Evolutionary conservation across 495 filamentous ascomycete genomes (phyloP), one percentile per base, ranked within the genome.

Genomic region (Staphylotrichum tortipilum): DNA sequence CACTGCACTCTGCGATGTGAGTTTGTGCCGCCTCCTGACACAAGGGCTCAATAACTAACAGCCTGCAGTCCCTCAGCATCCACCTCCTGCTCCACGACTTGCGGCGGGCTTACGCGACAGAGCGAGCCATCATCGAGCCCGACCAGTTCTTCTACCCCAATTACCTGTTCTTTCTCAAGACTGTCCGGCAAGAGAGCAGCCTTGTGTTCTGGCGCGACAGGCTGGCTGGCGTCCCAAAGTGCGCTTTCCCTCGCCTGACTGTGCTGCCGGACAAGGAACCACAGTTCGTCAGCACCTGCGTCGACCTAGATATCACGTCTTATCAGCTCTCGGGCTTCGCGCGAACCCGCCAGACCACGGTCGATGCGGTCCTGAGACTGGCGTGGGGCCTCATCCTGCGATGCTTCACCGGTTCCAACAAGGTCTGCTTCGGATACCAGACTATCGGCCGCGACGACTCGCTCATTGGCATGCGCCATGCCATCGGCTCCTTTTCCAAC

Each of bases 341-440:
- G 9, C 54, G 57, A 3, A 57, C 58, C 4, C 58, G 68, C 31
- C 58, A 60, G 12, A 62, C 67, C 0, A 57, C 61, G 0, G 50
- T 60, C 17, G 68, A 62, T 4, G 57, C 64, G 2, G 45, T 75
- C 23, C 57, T 75, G n/a, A 64, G 64, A n/a, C 64, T 73, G n/a
- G 72, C 72, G 2, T 75, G 72, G 72, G 64, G 59, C 4, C 58
- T 75, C 21, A 44, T 74, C 7, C 52, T 75, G 8, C 63, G 71
- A n/a, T 68, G 63, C 39, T 75, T 68, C 39, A 64, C 66, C 0
- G 68, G 71, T 5, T 60, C 52, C 7, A 60, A 67, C 38, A 57
- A 59, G 7, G 63, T 74, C 11, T 71, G 64, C 50, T 75, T 72
- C 41, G 72, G 72, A 2, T 72, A 62, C 51, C 68, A 67, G 37